These are phyloP conservation scores for Hydnum rufescens DNA, from an alignment of 768 basidiomycete genomes.

Conservation along the genomic window DNA sequence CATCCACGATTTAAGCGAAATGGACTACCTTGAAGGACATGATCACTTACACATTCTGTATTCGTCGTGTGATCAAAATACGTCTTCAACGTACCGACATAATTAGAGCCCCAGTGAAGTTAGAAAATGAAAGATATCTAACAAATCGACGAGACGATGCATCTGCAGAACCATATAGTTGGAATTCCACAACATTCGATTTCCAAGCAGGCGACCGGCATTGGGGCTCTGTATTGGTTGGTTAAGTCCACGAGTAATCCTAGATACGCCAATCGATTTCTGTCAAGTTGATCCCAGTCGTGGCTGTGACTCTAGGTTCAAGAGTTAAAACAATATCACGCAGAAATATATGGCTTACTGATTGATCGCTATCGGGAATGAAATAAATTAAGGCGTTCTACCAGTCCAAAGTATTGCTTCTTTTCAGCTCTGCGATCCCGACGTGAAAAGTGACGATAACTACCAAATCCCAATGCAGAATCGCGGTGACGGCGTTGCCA, in stretches of 20 bases:
- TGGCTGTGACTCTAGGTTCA: background rate
- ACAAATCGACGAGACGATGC: background rate
- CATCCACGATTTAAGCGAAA: background rate
- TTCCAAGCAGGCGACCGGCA: conserved; percentile 32
- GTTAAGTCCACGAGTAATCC: too few relatives aligned
- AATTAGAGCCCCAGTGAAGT: conserved; percentile 41
- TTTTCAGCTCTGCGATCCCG: background rate
- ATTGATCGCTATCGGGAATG: conserved; percentile 28
- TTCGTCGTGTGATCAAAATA: conserved; percentile 37
- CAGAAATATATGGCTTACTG: conserved; percentile 9
- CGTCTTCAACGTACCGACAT: conserved; percentile 43
- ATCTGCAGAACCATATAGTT: conserved; percentile 39
- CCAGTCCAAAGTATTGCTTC: background rate
- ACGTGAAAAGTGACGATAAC: conserved; percentile 15
- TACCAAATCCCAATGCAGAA: conserved; percentile 56
- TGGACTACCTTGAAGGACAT: background rate
- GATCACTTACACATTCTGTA: conserved; percentile 29
- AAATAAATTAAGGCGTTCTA: conserved; percentile 51
- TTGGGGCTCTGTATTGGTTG: conserved; percentile 29
- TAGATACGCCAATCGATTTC: too few relatives aligned
- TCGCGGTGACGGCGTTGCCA: conserved; percentile 32
- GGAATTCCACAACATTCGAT: conserved; percentile 42
- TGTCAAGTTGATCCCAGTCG: background rate
- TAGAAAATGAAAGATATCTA: conserved; percentile 12
- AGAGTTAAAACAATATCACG: background rate